Percentiles rank a stretch among this genome's conserved stretches.
Conservation (phyloP, 2,329 filamentous ascomycete genomes). For the Fusarium sp. region DNA sequence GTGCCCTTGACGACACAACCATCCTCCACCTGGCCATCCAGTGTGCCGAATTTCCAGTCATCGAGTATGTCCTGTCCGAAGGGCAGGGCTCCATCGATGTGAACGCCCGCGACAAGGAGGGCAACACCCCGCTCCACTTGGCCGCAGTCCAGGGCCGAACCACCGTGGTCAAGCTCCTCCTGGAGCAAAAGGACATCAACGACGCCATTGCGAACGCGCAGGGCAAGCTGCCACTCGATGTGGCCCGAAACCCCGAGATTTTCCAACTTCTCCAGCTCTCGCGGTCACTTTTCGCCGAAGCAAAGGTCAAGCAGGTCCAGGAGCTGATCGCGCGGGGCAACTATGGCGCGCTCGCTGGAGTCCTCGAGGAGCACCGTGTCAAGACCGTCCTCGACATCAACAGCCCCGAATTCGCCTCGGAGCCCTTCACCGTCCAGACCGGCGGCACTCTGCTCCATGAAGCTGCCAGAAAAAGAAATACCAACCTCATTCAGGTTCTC, state of each 20-base stretch:
- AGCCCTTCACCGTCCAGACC: conserved; percentile 78
- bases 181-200: conserved; percentile 87
- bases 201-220: conserved; percentile 88
- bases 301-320: conserved; percentile 86
- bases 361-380: conserved; percentile 86
- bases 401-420: conserved; percentile 86
- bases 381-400: conserved; percentile 94
- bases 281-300: conserved; percentile 88
- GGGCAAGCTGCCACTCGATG: conserved; percentile 86
- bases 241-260: conserved; percentile 92
- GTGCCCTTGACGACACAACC: conserved; percentile 81
- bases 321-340: conserved; percentile 77
- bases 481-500: conserved; percentile 87
- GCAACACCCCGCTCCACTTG: conserved; percentile 92
- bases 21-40: conserved; percentile 95
- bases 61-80: conserved; percentile 92
- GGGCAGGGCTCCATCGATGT: conserved; percentile 77
- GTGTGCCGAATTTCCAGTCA: conserved; percentile 90
- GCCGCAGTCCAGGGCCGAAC: conserved; percentile 85
- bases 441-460: conserved; percentile 96
- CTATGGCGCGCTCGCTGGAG: conserved; percentile 81
- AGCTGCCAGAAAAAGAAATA: conserved; percentile 88
- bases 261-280: conserved; percentile 95
- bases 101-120: conserved; percentile 91
- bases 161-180: conserved; percentile 82